These are phyloP conservation scores for Ophidiomyces ophidiicola DNA, from an alignment of 2,329 filamentous ascomycete species.

Conservation along the genomic window DNA sequence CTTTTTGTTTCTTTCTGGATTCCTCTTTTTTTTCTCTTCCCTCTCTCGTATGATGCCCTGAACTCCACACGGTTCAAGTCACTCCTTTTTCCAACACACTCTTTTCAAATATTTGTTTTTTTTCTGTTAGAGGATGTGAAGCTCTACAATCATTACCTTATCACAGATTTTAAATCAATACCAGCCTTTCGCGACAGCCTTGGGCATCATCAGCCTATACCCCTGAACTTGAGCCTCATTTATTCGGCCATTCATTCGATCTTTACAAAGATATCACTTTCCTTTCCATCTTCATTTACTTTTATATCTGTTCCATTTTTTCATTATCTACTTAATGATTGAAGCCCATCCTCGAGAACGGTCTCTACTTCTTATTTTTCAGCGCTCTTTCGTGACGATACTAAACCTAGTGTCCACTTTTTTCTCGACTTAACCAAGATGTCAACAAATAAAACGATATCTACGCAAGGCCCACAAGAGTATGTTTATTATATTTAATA, in stretches of 20 bases:
- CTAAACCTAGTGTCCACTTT: no score
- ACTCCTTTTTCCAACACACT: slow-evolving; percentile 7
- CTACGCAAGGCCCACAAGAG: slow-evolving; percentile 5
- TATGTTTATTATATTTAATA: background rate
- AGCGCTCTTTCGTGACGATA: no score
- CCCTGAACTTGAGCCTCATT: background rate
- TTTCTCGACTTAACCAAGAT: slow-evolving; percentile 2
- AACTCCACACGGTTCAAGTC: slow-evolving; percentile 3
- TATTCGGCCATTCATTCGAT: background rate
- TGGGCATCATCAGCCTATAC: background rate
- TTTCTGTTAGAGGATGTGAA: background rate
- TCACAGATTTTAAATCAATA: no score
- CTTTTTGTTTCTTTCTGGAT: slow-evolving; percentile 1
- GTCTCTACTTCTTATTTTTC: no score
- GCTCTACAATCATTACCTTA: slow-evolving; percentile 1
- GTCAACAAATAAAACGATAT: background rate
- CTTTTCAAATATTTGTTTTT: background rate
- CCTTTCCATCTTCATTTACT: background rate
- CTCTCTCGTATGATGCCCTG: background rate
- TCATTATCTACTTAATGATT: no score
- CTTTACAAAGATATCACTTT: background rate
- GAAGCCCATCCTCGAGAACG: no score
- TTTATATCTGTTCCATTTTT: no score
- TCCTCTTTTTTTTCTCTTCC: slow-evolving; percentile 3
- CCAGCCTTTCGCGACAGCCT: no score